These are phyloP conservation scores for Kodamaea fukazawae DNA, from an alignment of 805 yeast genomes.

Conservation along the genomic window DNA sequence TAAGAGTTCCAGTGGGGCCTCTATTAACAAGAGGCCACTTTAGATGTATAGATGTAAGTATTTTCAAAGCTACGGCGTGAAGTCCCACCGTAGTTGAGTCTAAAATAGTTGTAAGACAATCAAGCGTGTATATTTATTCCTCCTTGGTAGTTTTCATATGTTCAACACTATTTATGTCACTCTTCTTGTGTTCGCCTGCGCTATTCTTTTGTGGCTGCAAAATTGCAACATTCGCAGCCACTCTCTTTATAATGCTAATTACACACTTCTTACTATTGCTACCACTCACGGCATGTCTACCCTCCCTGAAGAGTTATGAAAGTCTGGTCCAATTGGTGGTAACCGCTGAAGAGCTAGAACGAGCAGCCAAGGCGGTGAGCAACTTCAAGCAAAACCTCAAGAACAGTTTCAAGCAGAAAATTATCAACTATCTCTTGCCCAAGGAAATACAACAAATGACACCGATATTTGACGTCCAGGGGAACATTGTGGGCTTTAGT, in stretches of 20 bases:
- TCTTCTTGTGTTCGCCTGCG: too few species aligned
- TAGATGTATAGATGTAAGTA: too few species aligned
- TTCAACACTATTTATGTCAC: too few species aligned
- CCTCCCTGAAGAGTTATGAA: slow-evolving; percentile 4
- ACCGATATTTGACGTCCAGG: slow-evolving; percentile 7
- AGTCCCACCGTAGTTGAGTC: too few species aligned
- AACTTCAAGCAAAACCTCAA: slow-evolving; percentile 8
- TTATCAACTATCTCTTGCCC: slow-evolving; percentile 9
- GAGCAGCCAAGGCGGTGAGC: slow-evolving; percentile 5
- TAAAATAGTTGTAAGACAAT: too few species aligned
- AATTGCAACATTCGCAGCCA: neutral
- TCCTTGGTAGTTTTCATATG: too few species aligned
- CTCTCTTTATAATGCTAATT: neutral
- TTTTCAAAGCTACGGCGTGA: too few species aligned
- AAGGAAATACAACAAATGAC: slow-evolving; percentile 9
- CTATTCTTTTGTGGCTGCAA: slow-evolving; percentile 4
- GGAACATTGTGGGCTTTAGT: slow-evolving; percentile 8
- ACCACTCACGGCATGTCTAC: neutral
- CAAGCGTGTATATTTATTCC: too few species aligned
- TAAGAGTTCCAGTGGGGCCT: slow-evolving; percentile 10
- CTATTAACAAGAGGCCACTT: too few species aligned
- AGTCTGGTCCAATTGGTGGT: slow-evolving; percentile 10
- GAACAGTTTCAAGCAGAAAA: slow-evolving; percentile 11
- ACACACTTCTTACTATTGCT: neutral
- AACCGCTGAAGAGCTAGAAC: slow-evolving; percentile 8